Base-by-base conservation (phyloP, 1,284 basidiomycete genomes). In the Neolentinus lepideus region DNA sequence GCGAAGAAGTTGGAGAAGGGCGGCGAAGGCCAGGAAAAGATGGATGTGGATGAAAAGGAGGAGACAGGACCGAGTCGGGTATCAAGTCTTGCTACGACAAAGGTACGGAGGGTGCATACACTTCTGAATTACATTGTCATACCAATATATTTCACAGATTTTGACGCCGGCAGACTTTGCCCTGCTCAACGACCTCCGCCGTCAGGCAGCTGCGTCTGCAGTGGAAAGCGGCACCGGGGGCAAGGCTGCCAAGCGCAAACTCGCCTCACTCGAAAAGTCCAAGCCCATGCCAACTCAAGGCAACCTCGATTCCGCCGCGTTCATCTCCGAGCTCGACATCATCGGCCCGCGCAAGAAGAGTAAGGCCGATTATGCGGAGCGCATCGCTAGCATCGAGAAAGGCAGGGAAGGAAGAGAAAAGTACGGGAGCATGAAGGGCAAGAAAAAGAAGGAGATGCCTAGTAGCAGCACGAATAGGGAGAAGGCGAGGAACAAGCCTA, bases 161-260 rank as follows among this genome's bases (percentile, higher is more conserved):
- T 83, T 99, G 33, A 99, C 97, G 0, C 97, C 97, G 0, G 95
- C 95, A 26, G 96, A 99, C 71, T 99, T 98, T 69, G 92, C 92
- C 0, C 76, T 98, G 53, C 80, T 99, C 56, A 92, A 93, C 64
- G 92, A 98, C 64, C 83, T 99, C 9, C 88, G 90, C 8, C 80
- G 94, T 56, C 81, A 91, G 71, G 90, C 88, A 0, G 92, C 92
- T n/a, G 75, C 78, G 21, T 79, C 84, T 56, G 84, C 83, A 1
- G 85, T 90, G 9, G 85, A 92, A 64, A 72, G 73, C 29, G 84
- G 84, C 1, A n/a, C 38, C 8, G 88, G 88, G 2, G 88, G 90
- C 2, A 78, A 85, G 24, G 83, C 81, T 31, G 87, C 93, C 1
- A 94, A 95, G 69, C 88, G 96, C 55, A 98, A 95, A 73, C 85